These are phyloP conservation scores for Vaccinium corymbosum DNA, from an alignment of 148 eudicot genomes.

Conservation along the genomic window DNA sequence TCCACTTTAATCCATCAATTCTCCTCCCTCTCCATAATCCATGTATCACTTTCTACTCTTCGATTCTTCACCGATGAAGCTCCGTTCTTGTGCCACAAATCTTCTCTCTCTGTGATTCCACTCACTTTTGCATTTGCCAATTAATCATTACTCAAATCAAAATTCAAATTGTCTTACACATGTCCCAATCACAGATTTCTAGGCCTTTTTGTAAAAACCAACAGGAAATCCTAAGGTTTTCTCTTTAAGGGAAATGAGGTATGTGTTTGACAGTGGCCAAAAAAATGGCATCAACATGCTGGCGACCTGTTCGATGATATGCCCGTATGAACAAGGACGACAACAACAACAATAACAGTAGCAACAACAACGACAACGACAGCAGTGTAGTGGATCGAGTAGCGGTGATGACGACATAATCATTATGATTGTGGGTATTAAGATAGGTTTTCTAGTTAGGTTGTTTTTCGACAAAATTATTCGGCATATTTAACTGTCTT, in stretches of 20 bases:
- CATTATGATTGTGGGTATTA: too few relatives aligned
- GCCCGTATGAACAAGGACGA: constrained; percentile 30
- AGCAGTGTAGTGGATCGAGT: background rate
- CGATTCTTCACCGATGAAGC: background rate
- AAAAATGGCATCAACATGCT: constrained; percentile 31
- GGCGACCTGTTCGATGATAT: constrained; percentile 31
- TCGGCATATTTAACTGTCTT: too few relatives aligned
- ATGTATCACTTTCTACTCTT: background rate
- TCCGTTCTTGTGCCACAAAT: background rate
- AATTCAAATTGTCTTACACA: too few relatives aligned
- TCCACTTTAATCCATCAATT: background rate
- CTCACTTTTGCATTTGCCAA: background rate
- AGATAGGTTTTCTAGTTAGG: too few relatives aligned
- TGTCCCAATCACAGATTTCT: too few relatives aligned
- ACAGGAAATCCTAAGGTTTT: background rate
- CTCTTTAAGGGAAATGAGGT: constrained; percentile 31
- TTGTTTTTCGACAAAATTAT: too few relatives aligned
- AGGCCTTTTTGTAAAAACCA: too few relatives aligned
- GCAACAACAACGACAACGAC: background rate
- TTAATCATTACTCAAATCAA: background rate
- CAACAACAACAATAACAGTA: background rate
- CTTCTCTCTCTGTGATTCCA: background rate
- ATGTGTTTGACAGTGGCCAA: constrained; percentile 28
- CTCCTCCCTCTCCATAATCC: background rate
- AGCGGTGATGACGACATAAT: constrained; percentile 16